These are phyloP conservation scores for Phytopythium kandeliae DNA, from an alignment of 352 stramenopile species.

Conservation along the genomic window DNA sequence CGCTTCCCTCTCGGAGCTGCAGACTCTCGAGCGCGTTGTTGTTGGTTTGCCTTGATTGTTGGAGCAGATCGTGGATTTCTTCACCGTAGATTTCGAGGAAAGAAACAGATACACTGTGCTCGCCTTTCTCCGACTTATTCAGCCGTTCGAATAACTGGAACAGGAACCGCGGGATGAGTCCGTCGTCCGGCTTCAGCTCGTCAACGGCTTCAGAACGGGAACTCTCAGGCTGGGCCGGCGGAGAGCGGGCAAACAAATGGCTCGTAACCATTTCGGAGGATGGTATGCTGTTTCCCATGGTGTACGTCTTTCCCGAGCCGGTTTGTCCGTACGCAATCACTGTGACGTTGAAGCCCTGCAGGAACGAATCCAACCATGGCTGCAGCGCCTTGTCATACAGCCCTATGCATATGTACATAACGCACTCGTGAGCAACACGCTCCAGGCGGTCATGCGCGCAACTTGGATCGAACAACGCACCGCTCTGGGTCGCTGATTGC, in stretches of 20 bases:
- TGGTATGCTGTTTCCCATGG: conserved; percentile 70
- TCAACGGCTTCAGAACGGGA: conserved; percentile 8
- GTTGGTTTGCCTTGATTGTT: conserved; percentile 25
- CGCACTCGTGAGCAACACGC: background rate
- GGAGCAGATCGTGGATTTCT: conserved; percentile 94
- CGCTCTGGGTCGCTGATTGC: conserved; percentile 36
- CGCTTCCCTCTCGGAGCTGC: conserved; percentile 64
- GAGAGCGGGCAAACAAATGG: conserved; percentile 22
- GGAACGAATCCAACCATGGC: conserved; percentile 75
- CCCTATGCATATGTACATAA: conserved; percentile 14
- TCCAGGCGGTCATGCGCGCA: background rate
- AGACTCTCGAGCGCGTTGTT: conserved; percentile 38
- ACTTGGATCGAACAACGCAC: conserved; percentile 8
- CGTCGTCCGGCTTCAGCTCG: conserved; percentile 45
- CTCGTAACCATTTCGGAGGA: conserved; percentile 30
- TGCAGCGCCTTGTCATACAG: conserved; percentile 70
- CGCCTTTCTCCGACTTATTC: conserved; percentile 19
- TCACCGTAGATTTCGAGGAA: conserved; percentile 98
- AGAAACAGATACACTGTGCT: conserved; percentile 68
- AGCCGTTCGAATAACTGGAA: conserved; percentile 66
- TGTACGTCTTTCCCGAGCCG: conserved; percentile 81
- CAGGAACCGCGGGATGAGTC: conserved; percentile 81
- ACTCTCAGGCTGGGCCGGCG: conserved; percentile 9
- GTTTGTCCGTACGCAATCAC: conserved; percentile 86
- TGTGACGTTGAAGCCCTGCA: conserved; percentile 88